Percentiles rank a stretch among this genome's conserved stretches.
These are phyloP conservation scores for Arthroderma sp. DNA, from an alignment of 2,329 filamentous ascomycete genomes.

Conservation along the genomic window DNA sequence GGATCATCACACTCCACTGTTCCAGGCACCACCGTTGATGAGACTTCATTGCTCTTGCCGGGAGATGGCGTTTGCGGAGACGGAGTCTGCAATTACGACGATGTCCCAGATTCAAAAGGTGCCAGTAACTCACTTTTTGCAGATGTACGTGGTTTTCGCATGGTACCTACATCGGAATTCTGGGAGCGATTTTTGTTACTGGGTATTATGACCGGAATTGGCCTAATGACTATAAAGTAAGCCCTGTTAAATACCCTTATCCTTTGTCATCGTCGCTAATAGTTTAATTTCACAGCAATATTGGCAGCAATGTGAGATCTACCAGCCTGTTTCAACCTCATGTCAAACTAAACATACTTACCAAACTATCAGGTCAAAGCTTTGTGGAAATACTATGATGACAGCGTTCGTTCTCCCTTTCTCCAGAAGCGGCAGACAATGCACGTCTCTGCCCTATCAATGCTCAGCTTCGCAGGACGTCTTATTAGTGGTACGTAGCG, in stretches of 20 bases:
- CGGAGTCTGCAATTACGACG: constrained; percentile 37
- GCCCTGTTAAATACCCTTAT: constrained; percentile 18
- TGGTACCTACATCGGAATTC: constrained; percentile 64
- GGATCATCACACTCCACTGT: constrained; percentile 13
- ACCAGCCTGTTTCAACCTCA: not conserved
- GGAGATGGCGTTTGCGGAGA: constrained; percentile 17
- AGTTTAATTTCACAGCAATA: constrained; percentile 51
- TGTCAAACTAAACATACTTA: not conserved
- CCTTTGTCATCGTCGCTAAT: constrained; percentile 18
- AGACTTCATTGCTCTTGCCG: constrained; percentile 57
- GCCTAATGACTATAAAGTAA: constrained; percentile 98
- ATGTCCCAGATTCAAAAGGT: constrained; percentile 46
- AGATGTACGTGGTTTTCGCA: constrained; percentile 77
- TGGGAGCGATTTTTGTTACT: constrained; percentile 85
- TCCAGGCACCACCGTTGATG: constrained; percentile 40
- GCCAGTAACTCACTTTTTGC: constrained; percentile 61
- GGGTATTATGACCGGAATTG: constrained; percentile 81
- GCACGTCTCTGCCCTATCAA: constrained; percentile 87
- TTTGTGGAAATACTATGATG: constrained; percentile 76
- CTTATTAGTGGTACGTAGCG: constrained; percentile 53
- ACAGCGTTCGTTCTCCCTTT: constrained; percentile 56
- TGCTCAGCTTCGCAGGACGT: constrained; percentile 74
- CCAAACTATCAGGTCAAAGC: constrained; percentile 45
- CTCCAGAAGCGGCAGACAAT: constrained; percentile 72
- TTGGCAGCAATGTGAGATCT: constrained; percentile 61